Conservation (phyloP, 306 rosid species). For the Rosa chinensis region DNA sequence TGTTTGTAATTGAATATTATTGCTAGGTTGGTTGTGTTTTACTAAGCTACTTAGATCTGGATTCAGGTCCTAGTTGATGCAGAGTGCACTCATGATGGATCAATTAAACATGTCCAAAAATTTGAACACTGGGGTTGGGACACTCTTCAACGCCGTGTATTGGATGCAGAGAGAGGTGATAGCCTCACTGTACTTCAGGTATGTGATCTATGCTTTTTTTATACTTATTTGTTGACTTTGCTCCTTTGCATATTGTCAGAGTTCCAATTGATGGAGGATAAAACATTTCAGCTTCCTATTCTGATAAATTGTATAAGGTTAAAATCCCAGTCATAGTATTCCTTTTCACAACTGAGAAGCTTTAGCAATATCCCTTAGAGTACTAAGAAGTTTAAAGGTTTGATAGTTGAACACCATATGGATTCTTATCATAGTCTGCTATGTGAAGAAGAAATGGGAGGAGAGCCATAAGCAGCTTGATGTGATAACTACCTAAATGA, state of each 20-base stretch:
- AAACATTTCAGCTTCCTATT: background rate
- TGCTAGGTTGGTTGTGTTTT: conserved; percentile 16
- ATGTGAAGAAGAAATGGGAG: background rate
- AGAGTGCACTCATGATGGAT: conserved; percentile 99
- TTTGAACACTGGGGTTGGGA: conserved; percentile 95
- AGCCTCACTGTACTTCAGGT: conserved; percentile 73
- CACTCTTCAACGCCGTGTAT: conserved; percentile 73
- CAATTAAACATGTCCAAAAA: conserved; percentile 83
- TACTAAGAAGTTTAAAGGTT: background rate
- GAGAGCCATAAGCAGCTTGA: background rate
- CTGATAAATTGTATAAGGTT: background rate
- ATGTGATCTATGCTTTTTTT: conserved; percentile 23
- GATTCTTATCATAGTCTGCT: background rate
- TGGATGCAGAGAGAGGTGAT: conserved; percentile 85
- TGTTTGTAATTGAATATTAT: background rate
- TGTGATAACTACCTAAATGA: background rate
- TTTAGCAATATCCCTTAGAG: background rate
- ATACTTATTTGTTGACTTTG: background rate
- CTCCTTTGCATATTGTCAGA: background rate
- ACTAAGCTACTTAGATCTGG: conserved; percentile 23
- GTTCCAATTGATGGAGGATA: background rate
- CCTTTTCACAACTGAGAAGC: background rate
- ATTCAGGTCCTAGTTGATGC: conserved; percentile 93
- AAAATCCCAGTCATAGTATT: background rate
- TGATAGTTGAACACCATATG: background rate